Percentiles rank a stretch among this genome's conserved stretches.
Conservation (phyloP, 768 basidiomycete species). For the Piloderma croceum region DNA sequence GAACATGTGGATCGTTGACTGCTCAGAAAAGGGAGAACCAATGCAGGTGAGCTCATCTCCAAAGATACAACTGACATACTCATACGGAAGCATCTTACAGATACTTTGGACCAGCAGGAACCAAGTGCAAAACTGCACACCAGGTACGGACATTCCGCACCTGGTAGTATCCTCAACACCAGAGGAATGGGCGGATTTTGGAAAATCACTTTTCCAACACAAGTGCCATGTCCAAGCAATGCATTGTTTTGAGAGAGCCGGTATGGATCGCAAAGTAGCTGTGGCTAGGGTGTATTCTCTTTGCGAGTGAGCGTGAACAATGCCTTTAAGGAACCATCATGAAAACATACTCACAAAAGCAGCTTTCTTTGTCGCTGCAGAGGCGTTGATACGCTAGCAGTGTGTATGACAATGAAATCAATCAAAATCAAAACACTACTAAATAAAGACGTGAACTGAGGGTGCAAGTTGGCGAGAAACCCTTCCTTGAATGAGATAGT, state of each 20-base stretch:
- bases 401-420: no score
- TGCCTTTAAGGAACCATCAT: conserved; percentile 18
- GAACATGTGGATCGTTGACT: conserved; percentile 67
- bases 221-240: conserved; percentile 48
- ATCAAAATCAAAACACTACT: no score
- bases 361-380: conserved; percentile 42
- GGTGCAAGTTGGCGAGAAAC: no score
- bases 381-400: no score
- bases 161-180: conserved; percentile 49
- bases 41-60: conserved; percentile 42
- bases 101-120: conserved; percentile 43
- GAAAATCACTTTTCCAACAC: conserved; percentile 33
- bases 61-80: not conserved
- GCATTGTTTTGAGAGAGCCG: conserved; percentile 49
- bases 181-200: conserved; percentile 42
- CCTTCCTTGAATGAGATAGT: no score
- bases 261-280: conserved; percentile 33
- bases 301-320: conserved; percentile 43
- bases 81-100: conserved; percentile 26
- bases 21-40: conserved; percentile 48
- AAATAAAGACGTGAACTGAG: no score
- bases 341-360: conserved; percentile 17
- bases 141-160: conserved; percentile 43
- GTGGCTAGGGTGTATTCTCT: conserved; percentile 51
- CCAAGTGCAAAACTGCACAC: conserved; percentile 44